Evolutionary conservation across 257 asterid genomes (phyloP), one percentile per base, ranked within the genome.

Genomic region (Orobanche coerulescens): DNA sequence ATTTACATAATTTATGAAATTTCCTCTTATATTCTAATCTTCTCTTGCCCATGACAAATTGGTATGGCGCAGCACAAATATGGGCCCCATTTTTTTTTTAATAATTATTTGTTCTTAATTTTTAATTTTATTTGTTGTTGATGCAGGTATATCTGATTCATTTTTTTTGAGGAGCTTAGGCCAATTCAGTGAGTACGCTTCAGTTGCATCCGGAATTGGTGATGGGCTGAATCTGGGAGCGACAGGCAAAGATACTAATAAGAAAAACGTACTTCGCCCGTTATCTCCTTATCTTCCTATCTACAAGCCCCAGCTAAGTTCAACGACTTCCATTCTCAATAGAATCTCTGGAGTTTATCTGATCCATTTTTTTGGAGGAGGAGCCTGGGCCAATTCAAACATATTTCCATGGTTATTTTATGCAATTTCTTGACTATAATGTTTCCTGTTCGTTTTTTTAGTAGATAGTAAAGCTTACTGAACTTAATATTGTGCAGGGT

Each of bases 401-500:
- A n/a, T n/a, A n/a, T n/a, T 3, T 26, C 12, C 16, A 25, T 28
- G 3, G 5, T 13, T n/a, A n/a, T 50, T 6, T 3, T 18, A 0
- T 10, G 0, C 4, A 6, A 7, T 43, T 67, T 2, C 4, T 13
- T 15, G 5, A 6, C 11, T 33, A 0, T n/a, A 12, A 42, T 66
- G 30, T 26, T 63, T 0, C 18, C 22, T 4, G n/a, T 15, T 24
- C 18, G 2, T 2, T 20, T 18, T 5, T 47, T 47, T 3, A 18
- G 4, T 7, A 2, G 28, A 2, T 0, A 16, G 14, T 47, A 3
- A 3, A 0, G 11, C 60, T 60, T 15, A 64, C 2, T n/a, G 50
- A 3, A 50, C 47, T 39, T 4, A 28, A 6, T 63, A 40, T 16
- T 73, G 57, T 67, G 39, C 51, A 85, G 96, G 90, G 74, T n/a